Conservation (phyloP, 495 filamentous ascomycete genomes). For the Aspergillus bertholletiae region DNA sequence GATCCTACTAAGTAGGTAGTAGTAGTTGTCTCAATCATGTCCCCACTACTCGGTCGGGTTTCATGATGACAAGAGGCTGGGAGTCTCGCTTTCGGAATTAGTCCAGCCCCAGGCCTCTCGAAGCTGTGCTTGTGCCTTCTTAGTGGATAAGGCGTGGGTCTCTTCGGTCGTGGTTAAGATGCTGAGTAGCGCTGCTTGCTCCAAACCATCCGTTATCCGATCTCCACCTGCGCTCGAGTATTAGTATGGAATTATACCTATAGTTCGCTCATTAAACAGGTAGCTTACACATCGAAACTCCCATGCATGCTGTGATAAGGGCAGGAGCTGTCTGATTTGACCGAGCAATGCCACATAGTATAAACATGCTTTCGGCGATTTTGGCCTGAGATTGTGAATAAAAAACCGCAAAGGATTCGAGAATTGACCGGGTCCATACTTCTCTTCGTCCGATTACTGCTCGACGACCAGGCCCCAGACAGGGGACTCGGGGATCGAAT, state of each 20-base stretch:
- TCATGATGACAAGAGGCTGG: not conserved
- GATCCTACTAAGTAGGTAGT: too few relatives aligned
- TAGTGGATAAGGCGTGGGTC: not conserved
- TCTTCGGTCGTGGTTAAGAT: not conserved
- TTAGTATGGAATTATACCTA: not conserved
- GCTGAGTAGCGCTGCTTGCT: not conserved
- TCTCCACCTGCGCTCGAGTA: not conserved
- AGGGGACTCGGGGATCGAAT: not conserved
- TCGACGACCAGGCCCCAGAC: not conserved
- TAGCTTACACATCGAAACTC: not conserved
- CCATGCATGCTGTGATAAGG: constrained; percentile 3
- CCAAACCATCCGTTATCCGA: not conserved
- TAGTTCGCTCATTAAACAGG: not conserved
- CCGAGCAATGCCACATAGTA: not conserved
- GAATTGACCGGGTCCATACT: not conserved
- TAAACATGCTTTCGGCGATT: not conserved
- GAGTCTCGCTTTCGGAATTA: not conserved
- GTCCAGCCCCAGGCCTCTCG: constrained; percentile 1
- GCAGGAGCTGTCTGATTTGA: constrained; percentile 4
- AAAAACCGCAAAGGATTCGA: not conserved
- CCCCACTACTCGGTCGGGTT: too few relatives aligned
- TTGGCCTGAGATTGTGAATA: not conserved
- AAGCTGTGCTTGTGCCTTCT: not conserved
- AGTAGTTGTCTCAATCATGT: too few relatives aligned
- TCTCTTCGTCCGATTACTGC: not conserved